phyloP scores from a whole-genome alignment of 1,284 basidiomycete species.

The Rugiboletus extremiorientalis region DNA sequence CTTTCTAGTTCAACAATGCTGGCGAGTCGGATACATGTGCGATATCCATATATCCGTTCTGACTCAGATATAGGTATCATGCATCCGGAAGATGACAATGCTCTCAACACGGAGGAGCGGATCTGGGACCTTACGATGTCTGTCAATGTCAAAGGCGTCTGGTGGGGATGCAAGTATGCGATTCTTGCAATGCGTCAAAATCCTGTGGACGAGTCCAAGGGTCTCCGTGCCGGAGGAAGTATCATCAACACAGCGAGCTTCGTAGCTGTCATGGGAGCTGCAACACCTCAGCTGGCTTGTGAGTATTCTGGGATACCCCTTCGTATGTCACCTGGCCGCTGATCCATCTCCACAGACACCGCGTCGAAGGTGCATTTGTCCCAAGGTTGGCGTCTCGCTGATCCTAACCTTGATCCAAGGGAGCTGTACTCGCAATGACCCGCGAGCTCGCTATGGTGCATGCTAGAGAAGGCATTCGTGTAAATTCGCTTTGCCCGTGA shows the following conservation, averaged over 20 bases:
- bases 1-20: conserved; percentile 82
- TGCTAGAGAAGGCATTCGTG: conserved; percentile 90
- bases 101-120: conserved; percentile 91
- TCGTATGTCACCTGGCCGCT: background rate
- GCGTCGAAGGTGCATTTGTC: conserved; percentile 66
- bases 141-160: conserved; percentile 97
- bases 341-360: conserved; percentile 55
- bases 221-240: conserved; percentile 82
- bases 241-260: conserved; percentile 98
- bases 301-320: conserved; percentile 26
- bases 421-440: conserved; percentile 97
- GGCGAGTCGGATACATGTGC: conserved; percentile 41
- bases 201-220: conserved; percentile 76
- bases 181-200: conserved; percentile 95
- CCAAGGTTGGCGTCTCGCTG: background rate
- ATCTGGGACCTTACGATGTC: conserved; percentile 95
- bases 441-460: conserved; percentile 97
- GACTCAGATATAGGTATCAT: conserved; percentile 68
- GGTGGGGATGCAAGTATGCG: conserved; percentile 98
- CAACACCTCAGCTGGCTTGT: conserved; percentile 96
- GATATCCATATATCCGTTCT: background rate
- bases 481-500: conserved; percentile 96
- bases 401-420: conserved; percentile 45
- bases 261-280: conserved; percentile 90
- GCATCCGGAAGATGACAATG: conserved; percentile 93